Evolutionary conservation across 1,139 yeast species (phyloP), one percentile per base, ranked within the genome.

Genomic region (Protomyces pachydermus): DNA sequence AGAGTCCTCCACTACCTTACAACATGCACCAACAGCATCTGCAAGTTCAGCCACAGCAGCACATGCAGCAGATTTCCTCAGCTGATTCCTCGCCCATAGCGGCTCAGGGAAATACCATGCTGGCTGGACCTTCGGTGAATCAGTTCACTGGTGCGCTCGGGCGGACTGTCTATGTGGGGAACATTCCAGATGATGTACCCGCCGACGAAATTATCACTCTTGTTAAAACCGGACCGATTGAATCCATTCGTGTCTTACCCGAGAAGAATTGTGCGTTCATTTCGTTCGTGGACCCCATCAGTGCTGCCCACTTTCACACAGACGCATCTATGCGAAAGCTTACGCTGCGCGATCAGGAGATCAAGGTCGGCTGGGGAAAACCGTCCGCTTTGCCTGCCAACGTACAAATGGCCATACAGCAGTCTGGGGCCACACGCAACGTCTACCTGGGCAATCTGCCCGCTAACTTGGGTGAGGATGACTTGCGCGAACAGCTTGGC

Each of bases 361-460:
- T 84, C 58, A 74, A 76, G 56, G 79, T 90, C 48, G 62, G 62
- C 18, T 58, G 56, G 56, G 62, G 62, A 9, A 58, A 58, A 39
- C 62, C 62, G 8, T 58, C 62, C 10, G 14, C 42, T 16, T 39
- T 58, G 12, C 62, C 86, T 60, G 85, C 91, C 1, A 81, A 85
- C 3, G 88, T 91, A 8, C 78, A 84, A 68, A 82, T 83, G 65
- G 88, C 93, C 23, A 88, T 91, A 58, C 86, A 86, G 69, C 84
- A 87, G 69, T 91, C 90, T 69, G 91, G 91, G 46, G 98, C 98
- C 9, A 88, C 97, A 4, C 82, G 98, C 76, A 88, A 89, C 71
- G 95, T 93, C 20, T 91, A 88, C 73, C 80, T 93, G 67, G 95
- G 96, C 28, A 84, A 84, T 70, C 78, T 91, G 64, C 84, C 83